These are phyloP conservation scores for Miscanthus lutarioriparius DNA, from an alignment of 176 grass and related monocot genomes.

Conservation along the genomic window DNA sequence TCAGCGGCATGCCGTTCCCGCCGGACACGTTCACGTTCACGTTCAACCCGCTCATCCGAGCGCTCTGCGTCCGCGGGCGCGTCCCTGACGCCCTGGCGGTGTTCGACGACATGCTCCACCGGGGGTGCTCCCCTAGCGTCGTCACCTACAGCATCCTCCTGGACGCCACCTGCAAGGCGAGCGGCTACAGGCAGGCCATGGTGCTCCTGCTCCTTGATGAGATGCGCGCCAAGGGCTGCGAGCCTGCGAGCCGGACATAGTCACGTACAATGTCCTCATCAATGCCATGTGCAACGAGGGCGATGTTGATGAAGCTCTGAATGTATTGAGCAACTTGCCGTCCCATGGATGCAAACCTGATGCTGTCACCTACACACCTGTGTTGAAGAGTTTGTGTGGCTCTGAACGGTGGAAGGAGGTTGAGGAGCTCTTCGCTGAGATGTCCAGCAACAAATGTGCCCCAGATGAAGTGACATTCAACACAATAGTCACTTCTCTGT, in stretches of 20 bases:
- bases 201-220: conserved; percentile 45
- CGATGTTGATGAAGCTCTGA: conserved; percentile 41
- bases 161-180: conserved; percentile 50
- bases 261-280: conserved; percentile 58
- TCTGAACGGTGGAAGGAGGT: conserved; percentile 60
- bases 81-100: conserved; percentile 42
- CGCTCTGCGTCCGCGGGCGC: conserved; percentile 42
- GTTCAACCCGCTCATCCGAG: conserved; percentile 58
- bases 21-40: conserved; percentile 57
- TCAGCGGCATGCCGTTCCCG: conserved; percentile 48
- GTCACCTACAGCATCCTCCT: conserved; percentile 67
- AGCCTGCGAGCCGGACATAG: conserved; percentile 52
- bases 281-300: conserved; percentile 64
- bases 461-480: conserved; percentile 58
- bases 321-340: conserved; percentile 34
- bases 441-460: conserved; percentile 44
- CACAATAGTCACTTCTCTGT: conserved; percentile 56
- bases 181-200: conserved; percentile 47
- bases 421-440: conserved; percentile 50
- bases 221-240: conserved; percentile 57
- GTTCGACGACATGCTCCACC: conserved; percentile 51
- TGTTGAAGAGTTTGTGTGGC: conserved; percentile 53
- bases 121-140: conserved; percentile 46
- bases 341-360: conserved; percentile 55
- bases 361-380: conserved; percentile 45